A percentile compares a stretch with the other conserved stretches of the same genome.
Conservation (phyloP, 1,284 basidiomycete species). For the Cutaneotrichosporon curvatum region DNA sequence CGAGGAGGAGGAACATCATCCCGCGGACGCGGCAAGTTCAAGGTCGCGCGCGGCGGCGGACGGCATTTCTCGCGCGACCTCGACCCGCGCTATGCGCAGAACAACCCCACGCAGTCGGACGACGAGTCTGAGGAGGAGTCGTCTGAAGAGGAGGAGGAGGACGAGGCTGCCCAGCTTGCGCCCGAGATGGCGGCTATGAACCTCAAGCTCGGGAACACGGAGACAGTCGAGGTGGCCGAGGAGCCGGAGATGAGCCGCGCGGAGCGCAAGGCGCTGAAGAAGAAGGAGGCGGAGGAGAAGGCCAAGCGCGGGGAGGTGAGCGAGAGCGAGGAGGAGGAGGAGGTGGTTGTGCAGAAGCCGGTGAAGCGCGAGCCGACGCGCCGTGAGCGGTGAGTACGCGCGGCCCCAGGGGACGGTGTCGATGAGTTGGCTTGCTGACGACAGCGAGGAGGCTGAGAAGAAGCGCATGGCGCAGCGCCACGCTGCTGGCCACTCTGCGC, state of each 20-base stretch:
- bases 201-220: conserved; percentile 44
- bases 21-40: conserved; percentile 56
- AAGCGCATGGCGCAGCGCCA: conserved; percentile 56
- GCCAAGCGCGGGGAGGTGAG: conserved; percentile 47
- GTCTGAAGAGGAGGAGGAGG: conserved; percentile 28
- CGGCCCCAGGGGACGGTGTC: neutral
- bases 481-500: conserved; percentile 72
- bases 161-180: conserved; percentile 30
- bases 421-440: neutral
- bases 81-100: conserved; percentile 25
- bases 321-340: conserved; percentile 51
- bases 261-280: conserved; percentile 66
- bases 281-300: conserved; percentile 51
- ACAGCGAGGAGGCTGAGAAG: conserved; percentile 80
- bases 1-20: conserved; percentile 15
- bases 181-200: conserved; percentile 43
- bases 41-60: conserved; percentile 78
- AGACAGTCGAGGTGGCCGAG: conserved; percentile 31
- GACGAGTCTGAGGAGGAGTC: conserved; percentile 21
- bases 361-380: conserved; percentile 53
- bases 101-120: neutral
- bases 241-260: conserved; percentile 55
- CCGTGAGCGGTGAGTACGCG: conserved; percentile 56
- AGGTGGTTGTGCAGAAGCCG: conserved; percentile 18
- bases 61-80: conserved; percentile 62